A percentile compares a stretch with the other conserved stretches of the same genome.
Evolutionary conservation across 176 grass and related monocot species (phyloP).

Genomic region (Cenchrus fungigraminus): DNA sequence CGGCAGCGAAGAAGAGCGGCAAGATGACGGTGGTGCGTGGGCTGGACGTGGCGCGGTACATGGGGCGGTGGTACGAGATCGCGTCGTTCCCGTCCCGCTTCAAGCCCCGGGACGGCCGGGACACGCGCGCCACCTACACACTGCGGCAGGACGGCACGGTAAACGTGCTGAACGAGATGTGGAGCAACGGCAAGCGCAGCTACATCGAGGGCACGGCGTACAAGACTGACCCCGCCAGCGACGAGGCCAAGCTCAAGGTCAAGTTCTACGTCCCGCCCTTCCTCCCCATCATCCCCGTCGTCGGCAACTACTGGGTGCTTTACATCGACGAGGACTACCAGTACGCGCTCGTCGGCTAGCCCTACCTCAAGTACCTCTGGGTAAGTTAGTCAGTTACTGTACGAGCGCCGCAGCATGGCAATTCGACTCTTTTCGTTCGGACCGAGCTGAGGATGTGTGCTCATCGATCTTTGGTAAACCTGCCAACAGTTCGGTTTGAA

Average conservation of each 20-base stretch:
- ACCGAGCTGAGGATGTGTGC: too few relatives aligned
- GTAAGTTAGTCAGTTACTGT: slow-evolving; percentile 24
- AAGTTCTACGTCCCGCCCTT: slow-evolving; percentile 95
- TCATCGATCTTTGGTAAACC: not conserved
- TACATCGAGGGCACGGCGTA: slow-evolving; percentile 85
- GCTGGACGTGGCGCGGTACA: slow-evolving; percentile 74
- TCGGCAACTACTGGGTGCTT: slow-evolving; percentile 92
- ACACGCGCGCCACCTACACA: slow-evolving; percentile 81
- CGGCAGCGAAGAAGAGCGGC: slow-evolving; percentile 40
- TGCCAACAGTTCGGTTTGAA: too few relatives aligned
- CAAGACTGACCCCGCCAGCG: slow-evolving; percentile 66
- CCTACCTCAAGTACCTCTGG: slow-evolving; percentile 60
- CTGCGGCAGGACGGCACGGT: slow-evolving; percentile 72
- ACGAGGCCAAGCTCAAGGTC: slow-evolving; percentile 97
- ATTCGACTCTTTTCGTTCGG: too few relatives aligned
- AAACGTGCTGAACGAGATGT: slow-evolving; percentile 93
- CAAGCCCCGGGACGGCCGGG: slow-evolving; percentile 69
- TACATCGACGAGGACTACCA: slow-evolving; percentile 79
- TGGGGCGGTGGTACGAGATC: slow-evolving; percentile 97
- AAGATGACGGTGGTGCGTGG: slow-evolving; percentile 71
- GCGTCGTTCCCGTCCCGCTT: slow-evolving; percentile 74
- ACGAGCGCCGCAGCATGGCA: too few relatives aligned
- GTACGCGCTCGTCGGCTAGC: slow-evolving; percentile 73
- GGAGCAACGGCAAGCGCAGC: slow-evolving; percentile 65
- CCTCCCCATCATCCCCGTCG: slow-evolving; percentile 84